Evolutionary conservation across 352 stramenopile genomes (phyloP).

Genomic region (Phytophthora vignae): DNA sequence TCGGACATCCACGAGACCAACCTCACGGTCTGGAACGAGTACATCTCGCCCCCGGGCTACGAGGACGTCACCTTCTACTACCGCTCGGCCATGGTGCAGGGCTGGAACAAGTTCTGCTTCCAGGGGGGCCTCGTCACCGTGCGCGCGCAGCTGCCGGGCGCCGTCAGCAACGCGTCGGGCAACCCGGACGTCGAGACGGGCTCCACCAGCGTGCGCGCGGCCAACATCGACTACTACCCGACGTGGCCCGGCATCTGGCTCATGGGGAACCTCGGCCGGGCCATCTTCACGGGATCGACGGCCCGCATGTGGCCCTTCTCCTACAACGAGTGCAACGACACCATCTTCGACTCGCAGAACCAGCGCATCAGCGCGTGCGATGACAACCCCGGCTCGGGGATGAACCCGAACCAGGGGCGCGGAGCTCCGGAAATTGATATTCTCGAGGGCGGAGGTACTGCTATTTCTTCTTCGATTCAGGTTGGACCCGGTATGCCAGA

Average conservation of each 20-base stretch:
- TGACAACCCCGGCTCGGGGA: conserved; percentile 87
- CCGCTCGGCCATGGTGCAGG: conserved; percentile 86
- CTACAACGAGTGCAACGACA: conserved; percentile 92
- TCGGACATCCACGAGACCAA: conserved; percentile 48
- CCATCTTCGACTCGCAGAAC: conserved; percentile 66
- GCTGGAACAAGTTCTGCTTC: conserved; percentile 96
- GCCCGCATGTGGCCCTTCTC: conserved; percentile 97
- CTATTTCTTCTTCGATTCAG: conserved; percentile 93
- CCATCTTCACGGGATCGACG: conserved; percentile 95
- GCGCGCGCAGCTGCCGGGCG: conserved; percentile 85
- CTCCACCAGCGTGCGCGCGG: conserved; percentile 19
- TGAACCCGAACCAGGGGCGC: conserved; percentile 90
- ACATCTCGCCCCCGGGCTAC: conserved; percentile 60
- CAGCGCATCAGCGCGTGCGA: conserved; percentile 92
- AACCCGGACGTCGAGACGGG: conserved; percentile 61
- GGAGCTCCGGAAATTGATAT: conserved; percentile 97
- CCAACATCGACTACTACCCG: conserved; percentile 54
- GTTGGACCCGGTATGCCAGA: conserved; percentile 76
- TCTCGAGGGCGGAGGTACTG: conserved; percentile 86
- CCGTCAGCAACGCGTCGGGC: conserved; percentile 48
- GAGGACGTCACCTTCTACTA: conserved; percentile 55
- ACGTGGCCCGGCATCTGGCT: conserved; percentile 97
- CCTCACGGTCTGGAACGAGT: conserved; percentile 70
- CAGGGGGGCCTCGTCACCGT: conserved; percentile 92
- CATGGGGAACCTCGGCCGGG: conserved; percentile 95